Evolutionary conservation across 257 asterid species (phyloP).

Genomic region (Craterostigma plantagineum): DNA sequence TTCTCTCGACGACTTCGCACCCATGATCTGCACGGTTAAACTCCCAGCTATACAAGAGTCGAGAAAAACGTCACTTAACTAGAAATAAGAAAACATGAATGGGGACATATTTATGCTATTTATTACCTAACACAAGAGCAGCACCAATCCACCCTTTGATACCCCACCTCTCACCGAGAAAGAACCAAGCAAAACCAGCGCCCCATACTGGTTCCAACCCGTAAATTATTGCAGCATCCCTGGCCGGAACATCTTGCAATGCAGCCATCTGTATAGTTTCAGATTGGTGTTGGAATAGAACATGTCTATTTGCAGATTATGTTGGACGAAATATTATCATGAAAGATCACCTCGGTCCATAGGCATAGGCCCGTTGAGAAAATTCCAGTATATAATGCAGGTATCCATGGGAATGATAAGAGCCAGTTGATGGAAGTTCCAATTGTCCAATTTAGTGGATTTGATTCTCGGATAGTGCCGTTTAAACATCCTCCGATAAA

Average conservation of each 20-base stretch:
- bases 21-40: constrained; percentile 54
- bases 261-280: constrained; percentile 29
- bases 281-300: not conserved
- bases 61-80: not conserved
- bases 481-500: constrained; percentile 22
- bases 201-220: constrained; percentile 84
- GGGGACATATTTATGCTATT: not conserved
- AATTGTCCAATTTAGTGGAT: constrained; percentile 39
- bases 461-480: constrained; percentile 21
- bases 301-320: not conserved
- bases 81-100: not conserved
- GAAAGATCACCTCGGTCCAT: constrained; percentile 47
- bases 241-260: constrained; percentile 59
- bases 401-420: constrained; percentile 59
- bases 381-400: constrained; percentile 68
- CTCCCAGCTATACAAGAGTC: constrained; percentile 39
- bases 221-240: constrained; percentile 65
- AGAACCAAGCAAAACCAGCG: constrained; percentile 76
- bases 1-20: constrained; percentile 20
- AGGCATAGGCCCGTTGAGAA: constrained; percentile 63
- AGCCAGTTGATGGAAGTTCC: constrained; percentile 16
- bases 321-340: not conserved
- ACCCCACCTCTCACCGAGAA: constrained; percentile 88
- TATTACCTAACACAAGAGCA: constrained; percentile 53
- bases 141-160: constrained; percentile 67